Base-by-base conservation (phyloP, 129 eudicot species). In the Chrysanthemum makinoi region DNA sequence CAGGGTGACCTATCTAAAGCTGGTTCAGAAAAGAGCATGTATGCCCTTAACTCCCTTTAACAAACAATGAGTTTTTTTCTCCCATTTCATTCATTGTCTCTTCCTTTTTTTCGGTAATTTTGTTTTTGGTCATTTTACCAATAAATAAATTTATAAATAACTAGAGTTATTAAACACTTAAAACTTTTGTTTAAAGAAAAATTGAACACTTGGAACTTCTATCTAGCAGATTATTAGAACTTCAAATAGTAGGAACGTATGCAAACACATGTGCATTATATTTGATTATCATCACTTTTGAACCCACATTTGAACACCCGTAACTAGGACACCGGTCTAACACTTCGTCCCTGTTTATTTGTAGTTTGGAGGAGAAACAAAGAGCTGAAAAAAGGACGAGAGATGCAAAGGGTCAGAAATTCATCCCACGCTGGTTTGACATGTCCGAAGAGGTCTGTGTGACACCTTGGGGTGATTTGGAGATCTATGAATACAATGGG, bases 391-490 rank as follows among this genome's bases (percentile, higher is more conserved):
- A 87, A 85, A 83, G 91, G 84, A 88, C 52, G 8, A 83, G 97
- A 30, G 98, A 94, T 49, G 82, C 93, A 17, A 87, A 94, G 69
- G 95, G 95, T n/a, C 85, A 89, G 44, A 39, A 84, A 55, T 90
- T 89, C 70, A 50, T 51, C 1, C 96, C 98, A 1, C 82, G 78
- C 68, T 94, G 98, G 98, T 94, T 94, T 75, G 93, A 94, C 59
- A 35, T 50, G 52, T 75, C 96, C 2, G 84, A 80, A 64, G 98
- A 94, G 70, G 68, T 81, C 26, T 77, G 86, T 19, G 74, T 87
- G 35, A 94, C 98, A 26, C 98, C 98, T 17, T 94, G 98, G 98
- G 98, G 97, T 26, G 98, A 94, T 19, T 60, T 94, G 87, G 97
- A 94, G 74, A 78, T 94, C 15, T 94, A 86, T 2, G 82, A 81